Evolutionary conservation across 495 filamentous ascomycete species (phyloP).

Genomic region (Podospora appendiculata): DNA sequence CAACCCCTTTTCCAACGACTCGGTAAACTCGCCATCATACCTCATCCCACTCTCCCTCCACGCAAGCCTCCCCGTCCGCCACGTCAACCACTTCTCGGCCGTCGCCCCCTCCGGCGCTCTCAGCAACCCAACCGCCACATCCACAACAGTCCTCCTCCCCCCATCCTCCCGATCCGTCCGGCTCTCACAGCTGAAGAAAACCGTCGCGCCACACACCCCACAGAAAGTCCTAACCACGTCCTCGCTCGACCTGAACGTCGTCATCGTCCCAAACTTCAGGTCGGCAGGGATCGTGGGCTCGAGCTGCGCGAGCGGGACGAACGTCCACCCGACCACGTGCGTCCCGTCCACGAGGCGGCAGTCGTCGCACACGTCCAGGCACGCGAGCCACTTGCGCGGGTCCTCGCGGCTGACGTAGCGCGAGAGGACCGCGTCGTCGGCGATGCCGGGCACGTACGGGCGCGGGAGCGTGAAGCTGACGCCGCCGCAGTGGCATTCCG

Average conservation of each 20-base stretch:
- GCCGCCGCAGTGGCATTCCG: constrained; percentile 36
- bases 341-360: constrained; percentile 53
- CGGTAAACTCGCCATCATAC: constrained; percentile 20
- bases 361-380: constrained; percentile 50
- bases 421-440: constrained; percentile 1
- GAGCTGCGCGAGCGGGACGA: constrained; percentile 47
- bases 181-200: constrained; percentile 30
- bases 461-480: constrained; percentile 35
- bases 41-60: constrained; percentile 7
- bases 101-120: constrained; percentile 43
- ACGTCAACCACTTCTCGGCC: constrained; percentile 35
- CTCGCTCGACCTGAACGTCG: constrained; percentile 43
- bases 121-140: constrained; percentile 46
- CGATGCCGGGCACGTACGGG: constrained; percentile 12
- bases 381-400: constrained; percentile 46
- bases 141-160: constrained; percentile 28
- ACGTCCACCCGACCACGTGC: constrained; percentile 56
- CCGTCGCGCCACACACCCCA: constrained; percentile 51
- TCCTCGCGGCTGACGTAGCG: constrained; percentile 11
- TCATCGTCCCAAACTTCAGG: constrained; percentile 43
- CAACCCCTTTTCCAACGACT: constrained; percentile 15
- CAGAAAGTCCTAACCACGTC: constrained; percentile 54
- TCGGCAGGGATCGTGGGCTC: constrained; percentile 28
- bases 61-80: constrained; percentile 19
- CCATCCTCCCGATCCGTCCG: neutral